phyloP scores from a whole-genome alignment of 2,329 filamentous ascomycete genomes.

The Stachybotrys elegans region DNA sequence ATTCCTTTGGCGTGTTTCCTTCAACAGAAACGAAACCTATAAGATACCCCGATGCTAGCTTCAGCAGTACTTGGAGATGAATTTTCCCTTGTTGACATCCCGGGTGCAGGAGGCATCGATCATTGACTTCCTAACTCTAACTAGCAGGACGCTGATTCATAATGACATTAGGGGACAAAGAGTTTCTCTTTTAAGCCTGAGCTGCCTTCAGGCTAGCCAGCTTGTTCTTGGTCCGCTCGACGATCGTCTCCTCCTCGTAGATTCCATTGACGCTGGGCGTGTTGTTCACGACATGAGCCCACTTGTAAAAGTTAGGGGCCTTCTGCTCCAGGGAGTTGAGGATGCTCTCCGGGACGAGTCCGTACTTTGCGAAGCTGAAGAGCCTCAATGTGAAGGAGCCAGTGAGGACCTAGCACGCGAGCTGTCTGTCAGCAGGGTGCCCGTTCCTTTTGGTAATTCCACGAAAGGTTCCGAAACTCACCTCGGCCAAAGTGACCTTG shows the following conservation, averaged over 20 bases:
- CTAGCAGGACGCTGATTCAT: too few species aligned
- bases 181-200: too few species aligned
- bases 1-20: too few species aligned
- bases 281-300: slow-evolving; percentile 54
- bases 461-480: slow-evolving; percentile 25
- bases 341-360: slow-evolving; percentile 45
- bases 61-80: too few species aligned
- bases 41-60: too few species aligned
- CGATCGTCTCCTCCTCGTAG: slow-evolving; percentile 54
- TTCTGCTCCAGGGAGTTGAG: slow-evolving; percentile 40
- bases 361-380: slow-evolving; percentile 47
- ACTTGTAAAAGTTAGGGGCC: slow-evolving; percentile 63
- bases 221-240: too few species aligned
- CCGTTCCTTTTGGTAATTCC: neutral
- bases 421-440: slow-evolving; percentile 7
- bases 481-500: slow-evolving; percentile 69
- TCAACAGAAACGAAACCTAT: too few species aligned
- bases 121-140: too few species aligned
- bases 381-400: slow-evolving; percentile 64
- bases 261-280: slow-evolving; percentile 63
- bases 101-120: too few species aligned
- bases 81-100: too few species aligned
- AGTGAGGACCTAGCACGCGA: slow-evolving; percentile 54
- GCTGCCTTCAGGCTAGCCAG: too few species aligned
- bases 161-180: too few species aligned